Evolutionary conservation across 345 rosid genomes (phyloP), one percentile per base, ranked within the genome.

Genomic region (Populus pruinosa): DNA sequence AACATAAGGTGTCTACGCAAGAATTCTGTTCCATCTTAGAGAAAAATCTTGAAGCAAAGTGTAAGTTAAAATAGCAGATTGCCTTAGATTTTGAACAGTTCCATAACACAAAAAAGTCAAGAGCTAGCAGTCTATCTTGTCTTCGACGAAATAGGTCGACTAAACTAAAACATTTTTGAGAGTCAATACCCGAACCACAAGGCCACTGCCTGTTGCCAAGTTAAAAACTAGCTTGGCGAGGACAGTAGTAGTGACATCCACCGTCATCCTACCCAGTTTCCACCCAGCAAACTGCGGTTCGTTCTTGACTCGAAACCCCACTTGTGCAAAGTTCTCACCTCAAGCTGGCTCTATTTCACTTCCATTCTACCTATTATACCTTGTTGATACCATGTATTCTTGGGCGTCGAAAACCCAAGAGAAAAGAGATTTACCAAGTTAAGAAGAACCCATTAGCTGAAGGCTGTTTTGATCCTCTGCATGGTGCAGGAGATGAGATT

Each of bases 401-500:
- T 55, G 21, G 23, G 61, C 53, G 62, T 43, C 59, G 23, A 62
- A 64, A 74, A 77, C 23, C 38, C 39, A 63, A 56, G 59, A 35
- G 29, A 67, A 62, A 71, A 33, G 21, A 43, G 23, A 20, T 12
- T 6, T 14, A 25, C 3, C 39, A 72, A 71, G 66, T 65, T 56
- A 56, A 73, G 71, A 64, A 61, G 14, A 66, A 33, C 3, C 59
- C 55, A 80, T 56, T 66, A 78, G 69, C 17, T 69, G 83, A 72
- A 89, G 79, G 91, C 77, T 3, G 86, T 82, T 81, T 81, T 89
- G 90, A 96, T 96, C 85, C 89, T 93, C 79, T 92, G 92, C 11
- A 93, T 85, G 5, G 98, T 92, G 85, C 94, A 91, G 0, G 96
- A 93, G 71, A 96, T 91, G 43, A 93, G 86, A 76, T 88, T 93